Evolutionary conservation across 345 rosid species (phyloP), one percentile per base, ranked within the genome.

Genomic region (Passiflora organensis): DNA sequence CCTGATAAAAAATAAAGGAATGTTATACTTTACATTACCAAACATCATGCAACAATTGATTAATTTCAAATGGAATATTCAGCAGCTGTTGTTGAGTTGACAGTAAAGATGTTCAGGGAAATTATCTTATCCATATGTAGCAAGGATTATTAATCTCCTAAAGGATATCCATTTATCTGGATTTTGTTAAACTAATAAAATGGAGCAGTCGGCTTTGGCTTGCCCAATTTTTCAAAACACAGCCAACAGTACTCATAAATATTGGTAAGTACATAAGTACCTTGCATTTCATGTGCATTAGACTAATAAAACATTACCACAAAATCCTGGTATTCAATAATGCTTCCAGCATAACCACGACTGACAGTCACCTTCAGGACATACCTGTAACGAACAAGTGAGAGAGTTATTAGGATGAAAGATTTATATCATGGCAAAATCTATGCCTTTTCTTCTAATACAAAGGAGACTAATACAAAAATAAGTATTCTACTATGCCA

Each of bases 261-360:
- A 28, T 8, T 21, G 9, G 36, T 22, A 43, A 44, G 13, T n/a
- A n/a, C 36, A 37, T 20, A 32, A 43, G n/a, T n/a, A 32, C 34
- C 34, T 28, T 28, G 34, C 34, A 28, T 3, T 28, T 28, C n/a
- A 28, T 28, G 34, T n/a, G 32, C 24, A 47, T 38, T 43, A 43
- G 49, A 36, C 54, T n/a, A 13, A 32, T 51, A 48, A 64, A 58
- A 47, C 2, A 18, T 70, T 89, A 93, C 97, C 91, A 82, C 68
- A 70, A 93, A 83, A 64, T 93, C 99, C 60, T 89, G 97, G 65
- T 86, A 82, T 78, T 93, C 95, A 52, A 89, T 74, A 43, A 93
- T 81, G 77, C 91, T 93, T 67, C 97, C 97, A 64, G 79, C 87
- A 68, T 89, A 93, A 53, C 89, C 96, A 56, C 96, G 95, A 48